Evolutionary conservation across 441 rosid species (phyloP).

Genomic region (Pelargonium cotyledonis): DNA sequence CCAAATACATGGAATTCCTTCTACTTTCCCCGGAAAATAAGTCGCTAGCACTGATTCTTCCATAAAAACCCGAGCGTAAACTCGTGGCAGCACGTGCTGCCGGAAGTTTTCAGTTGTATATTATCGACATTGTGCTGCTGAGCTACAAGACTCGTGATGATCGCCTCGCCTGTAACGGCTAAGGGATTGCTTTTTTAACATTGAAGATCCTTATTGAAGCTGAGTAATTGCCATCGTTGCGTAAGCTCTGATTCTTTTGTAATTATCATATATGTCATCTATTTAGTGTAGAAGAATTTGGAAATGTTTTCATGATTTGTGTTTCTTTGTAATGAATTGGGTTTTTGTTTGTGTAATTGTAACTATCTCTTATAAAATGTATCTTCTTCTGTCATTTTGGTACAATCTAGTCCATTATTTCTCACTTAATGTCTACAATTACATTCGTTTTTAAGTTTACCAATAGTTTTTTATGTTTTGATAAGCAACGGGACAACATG

Average conservation of each 20-base stretch:
- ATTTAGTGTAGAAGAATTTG: not conserved
- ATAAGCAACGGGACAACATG: no score
- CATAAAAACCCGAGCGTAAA: no score
- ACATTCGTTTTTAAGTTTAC: no score
- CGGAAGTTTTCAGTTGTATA: not conserved
- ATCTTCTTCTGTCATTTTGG: no score
- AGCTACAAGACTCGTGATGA: not conserved
- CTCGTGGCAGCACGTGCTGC: no score
- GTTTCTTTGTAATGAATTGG: not conserved
- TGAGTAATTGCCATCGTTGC: not conserved
- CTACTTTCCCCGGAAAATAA: constrained; percentile 9
- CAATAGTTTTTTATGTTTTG: no score
- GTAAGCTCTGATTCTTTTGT: constrained; percentile 13
- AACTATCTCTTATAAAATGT: no score
- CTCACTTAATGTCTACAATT: no score
- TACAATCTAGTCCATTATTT: no score
- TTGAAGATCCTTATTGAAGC: not conserved
- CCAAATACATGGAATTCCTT: constrained; percentile 40
- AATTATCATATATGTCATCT: not conserved
- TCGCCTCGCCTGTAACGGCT: not conserved
- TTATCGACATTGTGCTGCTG: not conserved
- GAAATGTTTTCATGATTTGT: not conserved
- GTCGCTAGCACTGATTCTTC: no score
- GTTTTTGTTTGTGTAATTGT: no score
- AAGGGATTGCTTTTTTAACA: not conserved